These are phyloP conservation scores for Populus simonii DNA, from an alignment of 345 rosid species.

Conservation along the genomic window DNA sequence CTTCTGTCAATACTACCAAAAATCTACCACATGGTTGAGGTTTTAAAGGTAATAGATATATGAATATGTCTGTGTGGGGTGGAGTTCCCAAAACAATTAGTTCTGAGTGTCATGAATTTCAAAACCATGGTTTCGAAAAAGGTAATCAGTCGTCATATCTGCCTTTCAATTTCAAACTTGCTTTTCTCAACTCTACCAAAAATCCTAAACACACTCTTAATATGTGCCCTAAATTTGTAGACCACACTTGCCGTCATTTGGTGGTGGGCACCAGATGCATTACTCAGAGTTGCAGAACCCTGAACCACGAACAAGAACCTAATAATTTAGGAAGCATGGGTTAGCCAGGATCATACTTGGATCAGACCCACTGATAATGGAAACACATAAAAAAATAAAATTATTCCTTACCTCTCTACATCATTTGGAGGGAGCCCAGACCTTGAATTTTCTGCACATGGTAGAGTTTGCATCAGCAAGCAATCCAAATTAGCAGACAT, in stretches of 20 bases:
- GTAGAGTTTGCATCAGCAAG: conserved; percentile 13
- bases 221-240: not conserved
- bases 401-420: conserved; percentile 58
- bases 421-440: conserved; percentile 62
- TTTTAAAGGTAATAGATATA: not conserved
- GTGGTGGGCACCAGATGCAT: conserved; percentile 42
- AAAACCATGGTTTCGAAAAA: not conserved
- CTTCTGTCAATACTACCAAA: not conserved
- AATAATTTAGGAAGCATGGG: conserved; percentile 14
- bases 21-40: not conserved
- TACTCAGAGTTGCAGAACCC: conserved; percentile 54
- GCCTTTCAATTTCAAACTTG: conserved; percentile 1
- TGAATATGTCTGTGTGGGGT: not conserved
- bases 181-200: not conserved
- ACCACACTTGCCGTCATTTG: conserved; percentile 47
- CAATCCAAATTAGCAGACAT: not conserved
- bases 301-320: conserved; percentile 78
- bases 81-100: not conserved
- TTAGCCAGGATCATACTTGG: not conserved
- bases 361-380: not conserved
- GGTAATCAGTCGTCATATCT: not conserved
- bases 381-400: conserved; percentile 1
- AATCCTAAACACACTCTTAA: not conserved
- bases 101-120: not conserved
- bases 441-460: conserved; percentile 65